Conservation (phyloP, 2,329 filamentous ascomycete species). For the Pleurostoma richardsiae region DNA sequence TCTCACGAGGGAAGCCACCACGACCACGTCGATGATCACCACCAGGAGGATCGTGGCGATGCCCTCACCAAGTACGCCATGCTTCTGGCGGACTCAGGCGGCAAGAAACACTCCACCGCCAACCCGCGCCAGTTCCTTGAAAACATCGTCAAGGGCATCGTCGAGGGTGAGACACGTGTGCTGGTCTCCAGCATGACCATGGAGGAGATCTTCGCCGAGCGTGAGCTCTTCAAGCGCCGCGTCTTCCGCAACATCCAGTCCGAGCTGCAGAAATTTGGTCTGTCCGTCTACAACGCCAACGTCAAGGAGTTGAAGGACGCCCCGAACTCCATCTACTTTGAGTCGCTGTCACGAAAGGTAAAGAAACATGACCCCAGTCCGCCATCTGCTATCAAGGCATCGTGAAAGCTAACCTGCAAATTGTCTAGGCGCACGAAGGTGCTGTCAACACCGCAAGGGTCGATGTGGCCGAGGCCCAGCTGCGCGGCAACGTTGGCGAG, state of each 20-base stretch:
- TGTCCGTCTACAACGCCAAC: slow-evolving; percentile 68
- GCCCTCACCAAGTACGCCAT: slow-evolving; percentile 78
- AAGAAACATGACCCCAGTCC: too few relatives aligned
- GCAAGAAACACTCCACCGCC: slow-evolving; percentile 31
- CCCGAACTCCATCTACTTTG: slow-evolving; percentile 76
- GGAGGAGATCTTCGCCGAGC: slow-evolving; percentile 62
- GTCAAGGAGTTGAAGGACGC: slow-evolving; percentile 86
- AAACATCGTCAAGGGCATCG: slow-evolving; percentile 84
- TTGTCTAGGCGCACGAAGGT: slow-evolving; percentile 62
- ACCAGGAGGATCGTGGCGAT: slow-evolving; percentile 47
- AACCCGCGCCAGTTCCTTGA: slow-evolving; percentile 59
- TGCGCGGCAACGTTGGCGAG: slow-evolving; percentile 69
- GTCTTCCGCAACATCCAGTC: slow-evolving; percentile 72
- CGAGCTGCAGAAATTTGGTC: slow-evolving; percentile 75
- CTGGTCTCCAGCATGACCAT: slow-evolving; percentile 88
- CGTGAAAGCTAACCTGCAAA: too few relatives aligned
- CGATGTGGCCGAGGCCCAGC: slow-evolving; percentile 60
- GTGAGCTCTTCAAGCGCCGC: slow-evolving; percentile 48
- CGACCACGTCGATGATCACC: slow-evolving; percentile 16
- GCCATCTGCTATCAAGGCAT: too few relatives aligned
- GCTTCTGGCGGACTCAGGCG: slow-evolving; percentile 59
- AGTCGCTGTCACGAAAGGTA: slow-evolving; percentile 68
- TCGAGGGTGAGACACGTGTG: slow-evolving; percentile 80
- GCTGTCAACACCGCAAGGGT: slow-evolving; percentile 73
- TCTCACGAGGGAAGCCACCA: slow-evolving; percentile 8